These are phyloP conservation scores for Aphanocladium album DNA, from an alignment of 2,329 filamentous ascomycete genomes.

Conservation along the genomic window DNA sequence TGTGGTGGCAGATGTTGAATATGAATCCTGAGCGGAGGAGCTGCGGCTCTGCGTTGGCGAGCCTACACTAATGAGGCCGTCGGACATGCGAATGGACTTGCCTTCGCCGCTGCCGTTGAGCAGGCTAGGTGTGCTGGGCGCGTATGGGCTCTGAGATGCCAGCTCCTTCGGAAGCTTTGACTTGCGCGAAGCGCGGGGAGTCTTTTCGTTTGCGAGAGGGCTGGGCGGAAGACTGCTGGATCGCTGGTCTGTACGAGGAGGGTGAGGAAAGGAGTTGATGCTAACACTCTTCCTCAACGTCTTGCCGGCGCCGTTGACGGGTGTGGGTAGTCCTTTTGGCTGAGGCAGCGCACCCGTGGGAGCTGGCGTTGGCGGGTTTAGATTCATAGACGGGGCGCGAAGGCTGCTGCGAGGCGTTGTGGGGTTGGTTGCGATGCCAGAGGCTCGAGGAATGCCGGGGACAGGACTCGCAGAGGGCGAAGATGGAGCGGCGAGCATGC, in stretches of 20 bases:
- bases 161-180: constrained; percentile 52
- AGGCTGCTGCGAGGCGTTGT: constrained; percentile 52
- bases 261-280: constrained; percentile 90
- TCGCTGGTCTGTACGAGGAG: constrained; percentile 63
- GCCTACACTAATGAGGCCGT: constrained; percentile 69
- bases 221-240: constrained; percentile 58
- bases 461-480: constrained; percentile 12
- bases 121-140: constrained; percentile 60
- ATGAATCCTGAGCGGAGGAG: constrained; percentile 88
- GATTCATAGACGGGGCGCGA: constrained; percentile 52
- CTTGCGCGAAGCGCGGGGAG: constrained; percentile 44
- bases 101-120: constrained; percentile 75
- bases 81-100: constrained; percentile 67
- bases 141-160: constrained; percentile 42
- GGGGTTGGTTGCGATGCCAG: constrained; percentile 34
- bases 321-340: constrained; percentile 47
- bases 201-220: constrained; percentile 48
- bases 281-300: constrained; percentile 82
- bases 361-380: constrained; percentile 49
- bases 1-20: constrained; percentile 83
- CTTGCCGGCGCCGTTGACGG: constrained; percentile 56
- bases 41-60: constrained; percentile 85
- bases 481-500: constrained; percentile 31
- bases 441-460: background rate
- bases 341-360: constrained; percentile 51